Conservation (phyloP, 495 filamentous ascomycete species). For the Sabuloglossum arenarium region DNA sequence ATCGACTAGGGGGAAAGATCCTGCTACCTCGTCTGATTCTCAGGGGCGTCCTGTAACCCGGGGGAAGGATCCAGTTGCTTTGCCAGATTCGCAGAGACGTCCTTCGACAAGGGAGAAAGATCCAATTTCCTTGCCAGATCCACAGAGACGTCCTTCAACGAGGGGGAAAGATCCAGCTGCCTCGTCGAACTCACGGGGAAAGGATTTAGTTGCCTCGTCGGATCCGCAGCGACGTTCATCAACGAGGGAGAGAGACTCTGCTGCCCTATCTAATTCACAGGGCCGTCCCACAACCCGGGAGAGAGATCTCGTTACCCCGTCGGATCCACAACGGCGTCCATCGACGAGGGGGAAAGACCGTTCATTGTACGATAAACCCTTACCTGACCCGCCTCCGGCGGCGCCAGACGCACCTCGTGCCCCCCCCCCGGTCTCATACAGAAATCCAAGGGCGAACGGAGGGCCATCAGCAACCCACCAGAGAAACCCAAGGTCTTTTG, state of each 20-base stretch:
- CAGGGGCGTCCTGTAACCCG: constrained; percentile 7
- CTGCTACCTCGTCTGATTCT: background rate
- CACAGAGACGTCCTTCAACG: background rate
- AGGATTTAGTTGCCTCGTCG: background rate
- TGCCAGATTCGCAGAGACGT: background rate
- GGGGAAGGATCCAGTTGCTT: background rate
- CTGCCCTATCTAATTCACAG: background rate
- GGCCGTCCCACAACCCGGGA: background rate
- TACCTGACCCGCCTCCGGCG: constrained; percentile 20
- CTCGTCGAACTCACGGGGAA: background rate
- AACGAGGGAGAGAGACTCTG: background rate
- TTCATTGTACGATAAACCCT: constrained; percentile 3
- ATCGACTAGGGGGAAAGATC: constrained; percentile 3
- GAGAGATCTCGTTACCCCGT: background rate
- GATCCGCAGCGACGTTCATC: background rate
- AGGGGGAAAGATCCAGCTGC: background rate
- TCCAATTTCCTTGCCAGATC: background rate
- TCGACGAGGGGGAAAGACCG: constrained; percentile 8
- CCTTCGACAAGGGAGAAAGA: constrained; percentile 12
- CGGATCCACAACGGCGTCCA: constrained; percentile 10
- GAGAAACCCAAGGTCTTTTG: background rate
- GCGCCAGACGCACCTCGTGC: constrained; percentile 36
- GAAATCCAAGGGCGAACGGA: constrained; percentile 24
- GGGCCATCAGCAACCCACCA: constrained; percentile 16
- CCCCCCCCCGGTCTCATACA: constrained; percentile 34